Base-by-base conservation (phyloP, 345 rosid genomes). In the Hibiscus syriacus region DNA sequence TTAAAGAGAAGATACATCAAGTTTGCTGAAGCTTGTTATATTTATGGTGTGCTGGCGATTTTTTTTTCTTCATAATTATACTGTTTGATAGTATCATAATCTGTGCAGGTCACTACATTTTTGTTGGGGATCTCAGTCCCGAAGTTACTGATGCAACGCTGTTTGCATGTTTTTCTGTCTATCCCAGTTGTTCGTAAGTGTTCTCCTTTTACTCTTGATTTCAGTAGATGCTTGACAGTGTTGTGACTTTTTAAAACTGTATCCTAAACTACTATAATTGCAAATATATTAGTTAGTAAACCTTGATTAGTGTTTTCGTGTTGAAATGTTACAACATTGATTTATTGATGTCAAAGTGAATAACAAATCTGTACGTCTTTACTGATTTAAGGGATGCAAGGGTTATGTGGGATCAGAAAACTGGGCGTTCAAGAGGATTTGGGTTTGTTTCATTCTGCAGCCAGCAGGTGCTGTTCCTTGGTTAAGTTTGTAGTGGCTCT, bases 341-440 rank as follows among this genome's bases (percentile, higher is more conserved):
- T 52, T 29, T 38, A 23, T 30, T 16, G 60, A 23, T 56, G 27
- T 49, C 22, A 27, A 26, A 14, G 17, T 41, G 12, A n/a, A n/a
- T 26, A 23, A 53, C 70, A 61, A 55, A 19, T 43, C 39, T 54
- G 61, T 7, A 58, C 32, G 57, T 70, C 4, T 19, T 55, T 72
- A 5, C 43, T 58, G 39, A 68, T 76, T 70, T 59, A 72, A 90
- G 96, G 48, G 96, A 90, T 87, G 92, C 93, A 38, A 83, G 92
- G 78, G 99, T 94, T 55, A 94, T 94, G 98, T 91, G 99, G 99
- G 99, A 94, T 78, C 97, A 94, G 73, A 94, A 91, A 83, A 94
- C 99, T 57, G 98, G 98, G 36, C 96, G 98, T 55, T 94, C 99
- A 46, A 91, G 98, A 79, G 99, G 99, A 29, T 91, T 94, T 73